These are phyloP conservation scores for Aspergillus candidus DNA, from an alignment of 2,329 filamentous ascomycete genomes.

Conservation along the genomic window DNA sequence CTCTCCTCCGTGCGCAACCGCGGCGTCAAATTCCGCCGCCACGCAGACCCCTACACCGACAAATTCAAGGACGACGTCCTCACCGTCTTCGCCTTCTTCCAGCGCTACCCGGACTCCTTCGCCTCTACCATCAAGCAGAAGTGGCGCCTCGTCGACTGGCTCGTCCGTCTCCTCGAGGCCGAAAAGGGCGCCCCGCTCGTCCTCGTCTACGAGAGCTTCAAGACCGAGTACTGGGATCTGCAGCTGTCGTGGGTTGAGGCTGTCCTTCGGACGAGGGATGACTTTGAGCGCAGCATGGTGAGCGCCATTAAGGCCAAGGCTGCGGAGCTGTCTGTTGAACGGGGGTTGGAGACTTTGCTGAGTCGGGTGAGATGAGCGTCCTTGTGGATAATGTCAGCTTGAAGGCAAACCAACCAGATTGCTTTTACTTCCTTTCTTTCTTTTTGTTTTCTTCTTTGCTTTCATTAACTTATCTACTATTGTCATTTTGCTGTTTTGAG, in stretches of 20 bases:
- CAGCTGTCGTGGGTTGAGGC: constrained; percentile 94
- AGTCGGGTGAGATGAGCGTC: constrained; percentile 62
- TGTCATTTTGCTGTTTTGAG: constrained; percentile 5
- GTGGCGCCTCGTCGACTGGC: constrained; percentile 84
- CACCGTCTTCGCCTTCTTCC: constrained; percentile 85
- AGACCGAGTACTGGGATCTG: constrained; percentile 84
- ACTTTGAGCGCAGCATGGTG: constrained; percentile 87
- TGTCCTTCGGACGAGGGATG: constrained; percentile 77
- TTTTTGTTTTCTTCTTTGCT: background rate
- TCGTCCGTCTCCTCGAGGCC: constrained; percentile 68
- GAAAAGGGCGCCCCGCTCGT: constrained; percentile 68
- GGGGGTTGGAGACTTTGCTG: constrained; percentile 90
- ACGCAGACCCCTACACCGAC: constrained; percentile 74
- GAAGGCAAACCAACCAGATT: background rate
- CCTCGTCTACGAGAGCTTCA: constrained; percentile 76
- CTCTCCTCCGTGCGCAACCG: constrained; percentile 81
- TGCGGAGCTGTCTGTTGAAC: constrained; percentile 74
- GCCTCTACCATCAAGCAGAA: constrained; percentile 75
- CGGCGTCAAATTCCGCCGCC: constrained; percentile 77
- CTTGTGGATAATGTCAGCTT: background rate
- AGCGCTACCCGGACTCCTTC: constrained; percentile 61
- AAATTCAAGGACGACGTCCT: constrained; percentile 92
- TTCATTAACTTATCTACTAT: too few species aligned
- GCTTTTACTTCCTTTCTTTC: constrained; percentile 1
- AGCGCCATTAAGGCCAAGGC: constrained; percentile 81